These are phyloP conservation scores for Colletotrichum plurivorum DNA, from an alignment of 2,329 filamentous ascomycete genomes.

Conservation along the genomic window DNA sequence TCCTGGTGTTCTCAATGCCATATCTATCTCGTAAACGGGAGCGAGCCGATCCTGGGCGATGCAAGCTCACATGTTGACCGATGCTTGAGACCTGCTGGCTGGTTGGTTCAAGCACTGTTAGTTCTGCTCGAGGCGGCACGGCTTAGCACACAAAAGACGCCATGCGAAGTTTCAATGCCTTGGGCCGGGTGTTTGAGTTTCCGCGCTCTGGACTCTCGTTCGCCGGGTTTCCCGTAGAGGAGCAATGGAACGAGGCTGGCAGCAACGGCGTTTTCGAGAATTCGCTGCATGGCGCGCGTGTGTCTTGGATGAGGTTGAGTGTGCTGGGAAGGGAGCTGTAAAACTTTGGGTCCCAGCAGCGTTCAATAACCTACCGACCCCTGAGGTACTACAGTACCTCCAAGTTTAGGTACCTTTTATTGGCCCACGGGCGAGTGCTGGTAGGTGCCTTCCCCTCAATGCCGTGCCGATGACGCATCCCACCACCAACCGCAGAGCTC, in stretches of 20 bases:
- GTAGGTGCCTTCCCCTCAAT: not conserved
- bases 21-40: not conserved
- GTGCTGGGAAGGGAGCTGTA: constrained; percentile 27
- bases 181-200: constrained; percentile 36
- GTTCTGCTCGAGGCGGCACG: no score
- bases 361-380: not conserved
- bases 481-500: constrained; percentile 20
- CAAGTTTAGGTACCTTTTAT: not conserved
- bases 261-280: not conserved
- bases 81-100: constrained; percentile 12
- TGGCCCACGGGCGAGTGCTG: not conserved
- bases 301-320: constrained; percentile 11
- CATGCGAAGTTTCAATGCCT: constrained; percentile 35
- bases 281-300: not conserved
- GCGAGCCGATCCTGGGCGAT: not conserved
- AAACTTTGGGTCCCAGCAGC: not conserved
- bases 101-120: not conserved
- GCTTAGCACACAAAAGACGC: constrained; percentile 10
- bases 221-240: not conserved
- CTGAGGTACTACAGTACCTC: no score
- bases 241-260: not conserved
- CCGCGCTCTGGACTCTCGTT: constrained; percentile 34
- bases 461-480: constrained; percentile 36
- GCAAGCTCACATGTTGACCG: constrained; percentile 14
- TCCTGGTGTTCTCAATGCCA: constrained; percentile 2